Evolutionary conservation across 108 stramenopile genomes (phyloP), one percentile per base, ranked within the genome.

Genomic region (Nitzschia inconspicua): DNA sequence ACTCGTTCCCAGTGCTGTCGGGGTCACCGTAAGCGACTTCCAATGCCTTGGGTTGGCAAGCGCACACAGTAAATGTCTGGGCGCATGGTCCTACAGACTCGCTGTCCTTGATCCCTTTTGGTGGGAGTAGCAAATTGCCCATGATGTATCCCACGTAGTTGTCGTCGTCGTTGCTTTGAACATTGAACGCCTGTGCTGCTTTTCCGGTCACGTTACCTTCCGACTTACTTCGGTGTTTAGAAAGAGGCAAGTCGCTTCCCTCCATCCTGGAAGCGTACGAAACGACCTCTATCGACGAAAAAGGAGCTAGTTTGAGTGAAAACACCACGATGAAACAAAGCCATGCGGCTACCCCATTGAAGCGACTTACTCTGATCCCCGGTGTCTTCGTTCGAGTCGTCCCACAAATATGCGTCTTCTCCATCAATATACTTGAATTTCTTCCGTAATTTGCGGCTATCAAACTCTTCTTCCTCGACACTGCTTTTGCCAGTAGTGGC

Each of bases 11-110:
- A 20, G 83, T 69, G 1, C 54, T 31, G 11, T 82, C 68, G 1
- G 95, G 95, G 46, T 88, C 88, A 13, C 81, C 82, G 37, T 82
- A 74, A 27, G 93, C 90, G 24, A 96, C 76, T 64, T 96, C 96
- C 34, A 96, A 37, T 7, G 93, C 77, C 31, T 75, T 66, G 16
- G 76, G 73, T 59, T 95, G 93, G 34, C 84, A 77, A 16, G 63
- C 57, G 34, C 79, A 77, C n/a, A 93, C 90, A 41, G 89, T 92
- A 66, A 94, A 94, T 29, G 90, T 83, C 67, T 93, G 93, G 13
- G 88, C 59, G 61, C 90, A 92, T 11, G 81, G 55, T 11, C 96
- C 96, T 4, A 89, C 89, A 0, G 85, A 82, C 52, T 96, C 96
- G 1, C 88, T 75, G 59, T 95, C 96, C 65, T 96, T 96, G 60